phyloP scores from a whole-genome alignment of 2,329 filamentous ascomycete genomes.

The Metarhizium rileyi region DNA sequence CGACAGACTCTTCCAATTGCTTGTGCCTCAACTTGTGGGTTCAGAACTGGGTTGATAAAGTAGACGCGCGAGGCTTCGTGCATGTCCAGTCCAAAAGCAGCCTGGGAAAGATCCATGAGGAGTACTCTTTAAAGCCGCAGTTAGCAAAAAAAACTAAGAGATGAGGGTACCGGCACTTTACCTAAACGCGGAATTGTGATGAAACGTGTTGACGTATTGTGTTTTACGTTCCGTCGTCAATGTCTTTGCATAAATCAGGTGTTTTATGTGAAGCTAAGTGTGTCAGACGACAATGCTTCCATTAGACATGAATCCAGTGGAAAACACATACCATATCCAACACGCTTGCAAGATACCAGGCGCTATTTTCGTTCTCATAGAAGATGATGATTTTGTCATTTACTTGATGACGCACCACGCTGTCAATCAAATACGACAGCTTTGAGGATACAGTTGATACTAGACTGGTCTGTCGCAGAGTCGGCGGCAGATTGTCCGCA shows the following conservation, averaged over 20 bases:
- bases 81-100: constrained; percentile 81
- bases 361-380: constrained; percentile 80
- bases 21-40: constrained; percentile 77
- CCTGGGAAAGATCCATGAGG: constrained; percentile 84
- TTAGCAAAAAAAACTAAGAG: neutral
- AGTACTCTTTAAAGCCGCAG: constrained; percentile 47
- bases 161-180: constrained; percentile 11
- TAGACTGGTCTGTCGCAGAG: constrained; percentile 51
- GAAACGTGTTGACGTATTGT: constrained; percentile 72
- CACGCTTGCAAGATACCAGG: constrained; percentile 74
- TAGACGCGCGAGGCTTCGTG: constrained; percentile 75
- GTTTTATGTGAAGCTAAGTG: constrained; percentile 42
- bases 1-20: constrained; percentile 84
- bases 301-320: neutral
- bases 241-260: constrained; percentile 58
- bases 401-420: constrained; percentile 56
- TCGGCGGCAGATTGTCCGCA: constrained; percentile 23
- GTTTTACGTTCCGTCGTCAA: constrained; percentile 53
- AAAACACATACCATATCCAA: constrained; percentile 54
- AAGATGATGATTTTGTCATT: constrained; percentile 86
- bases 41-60: constrained; percentile 81
- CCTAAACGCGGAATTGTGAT: constrained; percentile 54
- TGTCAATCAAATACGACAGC: constrained; percentile 72
- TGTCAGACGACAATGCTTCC: constrained; percentile 4
- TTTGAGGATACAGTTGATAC: constrained; percentile 81